Evolutionary conservation across 371 early-diverging fungal genomes (phyloP), one percentile per base, ranked within the genome.

Genomic region (Mucor ambiguus): DNA sequence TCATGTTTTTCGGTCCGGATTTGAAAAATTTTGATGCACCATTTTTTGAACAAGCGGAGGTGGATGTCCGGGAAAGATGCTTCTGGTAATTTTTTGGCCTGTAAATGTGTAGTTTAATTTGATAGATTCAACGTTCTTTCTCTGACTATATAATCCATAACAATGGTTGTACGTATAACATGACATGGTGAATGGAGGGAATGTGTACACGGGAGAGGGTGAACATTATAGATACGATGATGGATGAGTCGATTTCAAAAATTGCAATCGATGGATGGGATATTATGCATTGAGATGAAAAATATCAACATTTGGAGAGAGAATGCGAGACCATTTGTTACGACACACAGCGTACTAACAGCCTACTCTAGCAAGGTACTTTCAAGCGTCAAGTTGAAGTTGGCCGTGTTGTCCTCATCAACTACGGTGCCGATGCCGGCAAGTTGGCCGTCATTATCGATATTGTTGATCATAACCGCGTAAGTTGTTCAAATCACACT

Each of bases 371-470:
- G 80, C 75, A 78, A 77, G 80, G 79, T 75, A 77, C 91, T 72
- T 94, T 93, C 87, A 90, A 91, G 85, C 92, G 93, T 84, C 90
- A 92, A 85, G 98, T 98, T 79, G 95, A 99, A 88, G 93, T 98
- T 82, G 98, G 98, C 85, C 97, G 98, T 83, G 98, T 98, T 69
- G 97, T 97, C 79, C 87, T 96, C 77, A 70, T 99, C 77, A 96
- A 89, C 89, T 87, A 92, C 89, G 99, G 99, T 71, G 85, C 89
- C 64, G 92, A 95, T 80, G 88, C 90, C 78, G 95, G 96, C 81
- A 97, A 98, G 89, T 89, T 96, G 76, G 98, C 98, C 83, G 94
- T 96, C 81, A 95, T 99, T 84, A 93, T 97, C 71, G 98, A 98
- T 81, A 96, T 99, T 84, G 87, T 99, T 74, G 99, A 99, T 89